phyloP scores from a whole-genome alignment of 2,329 filamentous ascomycete genomes.

The Alternaria viburni region DNA sequence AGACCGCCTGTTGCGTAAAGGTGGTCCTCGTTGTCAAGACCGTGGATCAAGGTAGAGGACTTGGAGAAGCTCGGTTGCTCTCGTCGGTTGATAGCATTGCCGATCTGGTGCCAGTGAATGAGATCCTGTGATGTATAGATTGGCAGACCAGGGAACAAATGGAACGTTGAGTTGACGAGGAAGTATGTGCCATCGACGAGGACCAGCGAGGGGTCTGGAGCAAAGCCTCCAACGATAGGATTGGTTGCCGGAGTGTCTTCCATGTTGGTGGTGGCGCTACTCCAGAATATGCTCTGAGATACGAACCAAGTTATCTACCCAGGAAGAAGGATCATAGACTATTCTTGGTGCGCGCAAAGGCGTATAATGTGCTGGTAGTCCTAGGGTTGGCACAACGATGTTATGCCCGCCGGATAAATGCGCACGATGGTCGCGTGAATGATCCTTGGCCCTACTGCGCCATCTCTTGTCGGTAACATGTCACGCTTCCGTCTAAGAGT shows the following conservation, averaged over 20 bases:
- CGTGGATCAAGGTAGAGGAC: conserved; percentile 48
- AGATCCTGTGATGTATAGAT: conserved; percentile 59
- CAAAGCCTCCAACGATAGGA: conserved; percentile 56
- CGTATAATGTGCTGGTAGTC: not conserved
- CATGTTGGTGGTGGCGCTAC: not conserved
- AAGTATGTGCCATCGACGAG: conserved; percentile 55
- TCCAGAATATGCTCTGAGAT: not conserved
- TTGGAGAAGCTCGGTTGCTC: conserved; percentile 57
- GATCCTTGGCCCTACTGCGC: not conserved
- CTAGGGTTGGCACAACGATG: not conserved
- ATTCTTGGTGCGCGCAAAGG: not conserved
- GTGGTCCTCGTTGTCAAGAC: conserved; percentile 3
- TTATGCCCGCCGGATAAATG: not conserved
- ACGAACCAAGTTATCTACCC: not conserved
- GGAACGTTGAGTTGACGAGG: conserved; percentile 59
- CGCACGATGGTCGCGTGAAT: not conserved
- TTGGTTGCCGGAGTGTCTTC: conserved; percentile 1
- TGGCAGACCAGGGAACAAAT: conserved; percentile 58
- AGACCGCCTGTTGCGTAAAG: conserved; percentile 26
- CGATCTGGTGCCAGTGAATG: conserved; percentile 54
- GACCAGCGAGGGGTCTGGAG: conserved; percentile 56
- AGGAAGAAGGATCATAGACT: not conserved
- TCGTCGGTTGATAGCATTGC: conserved; percentile 55
- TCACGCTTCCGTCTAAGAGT: not conserved
- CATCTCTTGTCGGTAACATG: not conserved